Evolutionary conservation across 257 asterid species (phyloP), one percentile per base, ranked within the genome.

Genomic region (Penstemon newberryi): DNA sequence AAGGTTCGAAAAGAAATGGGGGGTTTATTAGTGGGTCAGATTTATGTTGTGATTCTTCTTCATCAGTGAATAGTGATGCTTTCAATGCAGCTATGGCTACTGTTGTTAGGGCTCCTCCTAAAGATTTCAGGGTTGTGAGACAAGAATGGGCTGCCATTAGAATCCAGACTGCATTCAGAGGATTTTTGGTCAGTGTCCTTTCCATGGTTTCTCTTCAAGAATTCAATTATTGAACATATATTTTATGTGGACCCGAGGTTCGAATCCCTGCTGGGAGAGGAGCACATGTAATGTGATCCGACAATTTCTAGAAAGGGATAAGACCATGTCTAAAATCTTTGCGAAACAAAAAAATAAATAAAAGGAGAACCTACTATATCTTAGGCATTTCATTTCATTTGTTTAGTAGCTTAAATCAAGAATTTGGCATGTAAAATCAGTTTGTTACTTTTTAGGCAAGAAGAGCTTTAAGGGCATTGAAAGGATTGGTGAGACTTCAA

Each of bases 131-230:
- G 75, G 89, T 59, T 61, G 96, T 93, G 10, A 84, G 83, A 78
- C 82, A 85, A 74, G 96, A 93, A 83, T 93, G 97, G 96, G 97
- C 96, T 50, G 96, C 97, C 69, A 90, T 90, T 46, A 83, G 96
- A 68, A 90, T 93, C 77, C 96, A 93, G 79, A 87, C 96, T 68
- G 85, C 96, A 19, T 90, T 93, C 78, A 87, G 96, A 75, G 99
- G 92, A 12, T 93, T 93, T 63, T 74, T 93, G 95, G 97, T 93
- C 53, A 75, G 81, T 42, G 3, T 15, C 10, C 9, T 11, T 1
- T 58, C 33, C 33, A 2, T 25, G 2, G 33, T 25, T 25, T 25
- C 33, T 25, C 33, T 25, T 25, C 33, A 25, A 25, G 33, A 25
- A 1, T 25, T 25, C 18, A 15, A 15, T 15, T 15, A 15, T 15